phyloP scores from a whole-genome alignment of 2,329 filamentous ascomycete genomes.

The Albophoma yamanashiensis region DNA sequence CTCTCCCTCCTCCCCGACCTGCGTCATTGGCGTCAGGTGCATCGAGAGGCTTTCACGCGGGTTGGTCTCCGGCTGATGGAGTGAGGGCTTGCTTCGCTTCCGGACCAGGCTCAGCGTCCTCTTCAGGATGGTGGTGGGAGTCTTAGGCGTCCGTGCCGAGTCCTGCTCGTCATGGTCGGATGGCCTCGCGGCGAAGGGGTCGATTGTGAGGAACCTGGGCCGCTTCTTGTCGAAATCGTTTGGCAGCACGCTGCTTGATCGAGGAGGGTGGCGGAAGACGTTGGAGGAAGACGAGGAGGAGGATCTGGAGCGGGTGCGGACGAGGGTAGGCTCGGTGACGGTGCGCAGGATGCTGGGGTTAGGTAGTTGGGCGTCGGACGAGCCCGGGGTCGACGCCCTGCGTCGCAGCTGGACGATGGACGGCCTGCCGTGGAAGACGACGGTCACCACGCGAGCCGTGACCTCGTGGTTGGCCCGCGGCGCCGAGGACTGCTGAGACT shows the following conservation, averaged over 20 bases:
- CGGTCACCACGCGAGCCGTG: slow-evolving; percentile 47
- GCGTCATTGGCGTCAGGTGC: slow-evolving; percentile 17
- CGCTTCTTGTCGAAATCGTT: slow-evolving; percentile 23
- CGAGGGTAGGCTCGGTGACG: slow-evolving; percentile 17
- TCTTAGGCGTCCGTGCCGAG: slow-evolving; percentile 26
- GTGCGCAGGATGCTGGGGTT: slow-evolving; percentile 17
- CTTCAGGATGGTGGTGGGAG: slow-evolving; percentile 37
- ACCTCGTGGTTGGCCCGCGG: slow-evolving; percentile 37
- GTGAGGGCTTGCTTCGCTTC: slow-evolving; percentile 41
- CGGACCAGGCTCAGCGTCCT: slow-evolving; percentile 43
- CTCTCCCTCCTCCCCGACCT: slow-evolving; percentile 21
- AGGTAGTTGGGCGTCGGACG: slow-evolving; percentile 14
- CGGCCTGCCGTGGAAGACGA: slow-evolving; percentile 49
- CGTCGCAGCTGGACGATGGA: slow-evolving; percentile 41
- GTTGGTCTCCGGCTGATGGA: slow-evolving; percentile 26
- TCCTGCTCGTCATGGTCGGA: slow-evolving; percentile 16
- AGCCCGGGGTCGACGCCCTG: slow-evolving; percentile 32
- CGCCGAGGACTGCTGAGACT: slow-evolving; percentile 12
- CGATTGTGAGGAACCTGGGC: slow-evolving; percentile 41
- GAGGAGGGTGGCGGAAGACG: slow-evolving; percentile 23
- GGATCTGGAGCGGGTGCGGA: slow-evolving; percentile 20
- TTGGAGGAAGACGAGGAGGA: slow-evolving; percentile 19
- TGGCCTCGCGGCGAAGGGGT: slow-evolving; percentile 37
- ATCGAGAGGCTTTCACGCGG: slow-evolving; percentile 22
- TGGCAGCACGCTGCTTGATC: slow-evolving; percentile 32